Conservation (phyloP, 306 rosid species). For the Trichosanthes cucumerina region DNA sequence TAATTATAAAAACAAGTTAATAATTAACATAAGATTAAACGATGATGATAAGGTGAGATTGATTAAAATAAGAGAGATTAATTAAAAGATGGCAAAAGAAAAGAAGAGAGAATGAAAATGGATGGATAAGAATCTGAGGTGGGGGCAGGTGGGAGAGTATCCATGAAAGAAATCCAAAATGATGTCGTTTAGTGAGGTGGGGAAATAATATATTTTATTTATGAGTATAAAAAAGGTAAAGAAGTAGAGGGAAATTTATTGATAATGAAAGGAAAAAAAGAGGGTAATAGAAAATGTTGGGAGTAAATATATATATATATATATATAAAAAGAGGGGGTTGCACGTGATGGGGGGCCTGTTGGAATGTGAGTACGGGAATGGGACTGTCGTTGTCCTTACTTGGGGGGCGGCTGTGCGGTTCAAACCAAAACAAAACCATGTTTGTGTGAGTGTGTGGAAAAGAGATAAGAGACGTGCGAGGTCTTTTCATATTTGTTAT, state of each 20-base stretch:
- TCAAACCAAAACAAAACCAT: neutral
- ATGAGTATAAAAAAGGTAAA: neutral
- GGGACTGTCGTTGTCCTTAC: constrained; percentile 96
- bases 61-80: neutral
- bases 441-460: constrained; percentile 1
- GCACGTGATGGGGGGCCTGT: constrained; percentile 98
- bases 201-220: neutral
- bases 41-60: neutral
- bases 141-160: constrained; percentile 25
- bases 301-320: neutral
- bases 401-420: constrained; percentile 65
- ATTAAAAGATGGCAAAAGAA: neutral
- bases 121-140: constrained; percentile 28
- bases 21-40: neutral
- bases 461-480: neutral
- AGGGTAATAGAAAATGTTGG: neutral
- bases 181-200: constrained; percentile 34
- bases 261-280: neutral
- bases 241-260: constrained; percentile 1
- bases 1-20: neutral
- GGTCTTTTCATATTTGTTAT: neutral
- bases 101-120: constrained; percentile 1
- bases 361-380: constrained; percentile 55
- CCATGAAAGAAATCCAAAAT: constrained; percentile 47
- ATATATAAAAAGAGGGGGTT: constrained; percentile 13